A percentile compares a stretch with the other conserved stretches of the same genome.
Conservation (phyloP, 352 stramenopile genomes). For the Phytophthora agathidicida region DNA sequence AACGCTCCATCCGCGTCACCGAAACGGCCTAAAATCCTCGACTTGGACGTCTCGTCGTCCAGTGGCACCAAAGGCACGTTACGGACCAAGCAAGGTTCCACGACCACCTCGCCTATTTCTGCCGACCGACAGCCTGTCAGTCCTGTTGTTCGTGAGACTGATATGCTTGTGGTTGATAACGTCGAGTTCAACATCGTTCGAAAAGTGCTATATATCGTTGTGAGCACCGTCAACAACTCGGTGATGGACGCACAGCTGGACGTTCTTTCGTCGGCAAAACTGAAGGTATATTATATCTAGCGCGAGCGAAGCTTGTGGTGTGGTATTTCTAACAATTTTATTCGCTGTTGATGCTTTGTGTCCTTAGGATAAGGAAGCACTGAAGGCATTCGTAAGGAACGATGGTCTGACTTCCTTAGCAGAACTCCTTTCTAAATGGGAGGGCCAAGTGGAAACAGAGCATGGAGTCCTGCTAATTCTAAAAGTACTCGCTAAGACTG, state of each 20-base stretch:
- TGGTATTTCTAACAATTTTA: neutral
- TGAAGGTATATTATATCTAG: conserved; percentile 56
- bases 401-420: conserved; percentile 53
- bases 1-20: conserved; percentile 29
- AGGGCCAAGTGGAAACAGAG: conserved; percentile 50
- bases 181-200: conserved; percentile 62
- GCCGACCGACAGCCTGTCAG: conserved; percentile 13
- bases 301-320: too few relatives aligned
- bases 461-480: conserved; percentile 62
- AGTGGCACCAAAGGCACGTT: conserved; percentile 5
- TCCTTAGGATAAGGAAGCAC: conserved; percentile 51
- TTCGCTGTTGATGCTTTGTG: neutral
- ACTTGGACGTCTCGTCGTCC: conserved; percentile 21
- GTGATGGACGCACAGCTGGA: conserved; percentile 41
- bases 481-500: conserved; percentile 45
- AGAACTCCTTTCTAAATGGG: conserved; percentile 56
- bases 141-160: conserved; percentile 20
- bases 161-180: conserved; percentile 27
- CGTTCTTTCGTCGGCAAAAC: conserved; percentile 31
- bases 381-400: conserved; percentile 56
- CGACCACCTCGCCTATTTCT: conserved; percentile 7
- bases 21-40: conserved; percentile 40
- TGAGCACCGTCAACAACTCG: conserved; percentile 44
- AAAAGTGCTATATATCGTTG: conserved; percentile 59
- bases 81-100: conserved; percentile 17